Percentiles rank a stretch among this genome's conserved stretches.
These are phyloP conservation scores for Taphrina sp. DNA, from an alignment of 1,139 yeast genomes.

Conservation along the genomic window DNA sequence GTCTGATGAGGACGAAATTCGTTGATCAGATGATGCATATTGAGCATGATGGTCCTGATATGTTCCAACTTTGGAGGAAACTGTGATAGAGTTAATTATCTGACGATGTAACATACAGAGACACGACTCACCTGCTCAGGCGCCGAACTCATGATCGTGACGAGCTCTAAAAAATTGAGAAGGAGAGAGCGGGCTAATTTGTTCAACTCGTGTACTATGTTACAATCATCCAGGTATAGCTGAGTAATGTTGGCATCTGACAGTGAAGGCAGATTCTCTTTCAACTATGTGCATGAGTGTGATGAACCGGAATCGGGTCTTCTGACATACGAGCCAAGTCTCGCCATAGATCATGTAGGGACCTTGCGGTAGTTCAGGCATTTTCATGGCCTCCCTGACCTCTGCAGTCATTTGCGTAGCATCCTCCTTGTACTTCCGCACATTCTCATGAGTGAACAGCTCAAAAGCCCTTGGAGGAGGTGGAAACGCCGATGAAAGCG, in stretches of 20 bases:
- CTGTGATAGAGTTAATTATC: too few species aligned
- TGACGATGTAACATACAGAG: too few species aligned
- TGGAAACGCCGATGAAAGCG: slow-evolving; percentile 67
- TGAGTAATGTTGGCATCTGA: slow-evolving; percentile 39
- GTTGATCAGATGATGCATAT: slow-evolving; percentile 77
- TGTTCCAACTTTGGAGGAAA: slow-evolving; percentile 68
- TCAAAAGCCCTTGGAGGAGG: slow-evolving; percentile 79
- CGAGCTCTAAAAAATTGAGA: slow-evolving; percentile 67
- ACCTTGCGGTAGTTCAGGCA: slow-evolving; percentile 60
- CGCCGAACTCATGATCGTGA: slow-evolving; percentile 67
- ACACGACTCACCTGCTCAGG: slow-evolving; percentile 51
- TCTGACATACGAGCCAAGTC: slow-evolving; percentile 59
- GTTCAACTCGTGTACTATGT: slow-evolving; percentile 55
- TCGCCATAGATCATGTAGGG: slow-evolving; percentile 78
- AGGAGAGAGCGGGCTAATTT: slow-evolving; percentile 66
- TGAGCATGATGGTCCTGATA: slow-evolving; percentile 69
- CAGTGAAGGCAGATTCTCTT: slow-evolving; percentile 36
- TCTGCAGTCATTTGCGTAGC: slow-evolving; percentile 34
- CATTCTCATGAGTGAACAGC: slow-evolving; percentile 63
- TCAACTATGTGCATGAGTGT: slow-evolving; percentile 13
- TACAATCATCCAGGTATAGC: slow-evolving; percentile 30
- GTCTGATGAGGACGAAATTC: slow-evolving; percentile 89
- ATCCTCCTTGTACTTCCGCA: slow-evolving; percentile 32
- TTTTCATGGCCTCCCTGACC: slow-evolving; percentile 55
- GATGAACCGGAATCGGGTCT: not conserved